Base-by-base conservation (phyloP, 2,329 filamentous ascomycete species). In the Lecanosticta acicola region DNA sequence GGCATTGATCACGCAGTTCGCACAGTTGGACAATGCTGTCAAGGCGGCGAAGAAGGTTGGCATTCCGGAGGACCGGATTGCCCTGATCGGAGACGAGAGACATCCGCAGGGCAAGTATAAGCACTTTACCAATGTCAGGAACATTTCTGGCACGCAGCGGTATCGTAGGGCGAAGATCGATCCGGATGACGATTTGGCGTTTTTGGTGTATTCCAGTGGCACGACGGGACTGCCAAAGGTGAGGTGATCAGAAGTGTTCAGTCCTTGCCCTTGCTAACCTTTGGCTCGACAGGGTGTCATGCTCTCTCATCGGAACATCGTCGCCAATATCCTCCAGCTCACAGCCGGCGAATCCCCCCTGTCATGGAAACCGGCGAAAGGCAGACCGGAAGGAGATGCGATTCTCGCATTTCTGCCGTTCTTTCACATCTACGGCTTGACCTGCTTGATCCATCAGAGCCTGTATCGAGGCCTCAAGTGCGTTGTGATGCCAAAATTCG, bases 191-290 rank as follows among this genome's bases (percentile, higher is more conserved):
- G 88, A 95, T 63, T 65, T 93, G 20, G 84, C 87, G 0, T 94
- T 93, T 60, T 67, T 96, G 47, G 87, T 94, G 0, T 96, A 94
- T 67, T 88, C 83, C 42, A 89, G 84, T 10, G 91, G 91, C 4
- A 97, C 91, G 0, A 96, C 91, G 0, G 91, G 91, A 1, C 71
- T 89, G 43, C 89, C 90, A 0, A 52, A 52, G 29, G 49, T 29
- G 24, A 29, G 24, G n/a, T n/a, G n/a, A n/a, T n/a, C n/a, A n/a
- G n/a, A n/a, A n/a, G n/a, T n/a, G n/a, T n/a, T n/a, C n/a, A n/a
- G n/a, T n/a, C n/a, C n/a, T n/a, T n/a, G n/a, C n/a, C n/a, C n/a
- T n/a, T n/a, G 90, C 89, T 90, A 0, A 96, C 96, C n/a, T n/a
- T n/a, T n/a, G n/a, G n/a, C n/a, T n/a, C n/a, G n/a, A 29, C 24